These are phyloP conservation scores for Dactylonectria macrodidyma DNA, from an alignment of 2,329 filamentous ascomycete genomes.

Conservation along the genomic window DNA sequence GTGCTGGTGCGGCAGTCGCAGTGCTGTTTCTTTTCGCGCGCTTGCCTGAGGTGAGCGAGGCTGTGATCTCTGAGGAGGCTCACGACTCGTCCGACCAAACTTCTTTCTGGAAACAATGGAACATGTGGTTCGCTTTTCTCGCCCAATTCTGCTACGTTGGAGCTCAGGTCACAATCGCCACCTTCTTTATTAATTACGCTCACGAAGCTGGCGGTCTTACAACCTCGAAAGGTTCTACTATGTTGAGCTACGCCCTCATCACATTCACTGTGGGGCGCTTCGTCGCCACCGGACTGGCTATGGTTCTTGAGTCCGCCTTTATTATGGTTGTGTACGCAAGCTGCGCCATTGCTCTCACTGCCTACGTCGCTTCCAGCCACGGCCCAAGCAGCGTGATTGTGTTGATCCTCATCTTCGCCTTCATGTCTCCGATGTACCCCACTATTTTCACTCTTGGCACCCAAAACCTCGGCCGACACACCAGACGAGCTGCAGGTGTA, in stretches of 20 bases:
- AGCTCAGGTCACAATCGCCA: constrained; percentile 76
- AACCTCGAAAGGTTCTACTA: constrained; percentile 66
- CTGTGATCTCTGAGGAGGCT: constrained; percentile 56
- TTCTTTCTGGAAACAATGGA: constrained; percentile 79
- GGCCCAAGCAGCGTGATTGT: constrained; percentile 69
- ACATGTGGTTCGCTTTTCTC: constrained; percentile 81
- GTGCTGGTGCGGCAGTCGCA: constrained; percentile 77
- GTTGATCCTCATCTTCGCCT: constrained; percentile 81
- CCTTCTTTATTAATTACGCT: constrained; percentile 82
- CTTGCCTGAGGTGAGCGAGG: constrained; percentile 79
- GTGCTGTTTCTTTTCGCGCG: constrained; percentile 75
- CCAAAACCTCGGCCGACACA: constrained; percentile 81
- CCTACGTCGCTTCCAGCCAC: constrained; percentile 60
- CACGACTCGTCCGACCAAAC: constrained; percentile 68
- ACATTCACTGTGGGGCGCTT: constrained; percentile 82
- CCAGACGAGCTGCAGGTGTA: constrained; percentile 82
- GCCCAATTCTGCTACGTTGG: constrained; percentile 87
- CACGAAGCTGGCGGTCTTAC: constrained; percentile 71
- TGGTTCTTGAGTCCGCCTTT: constrained; percentile 74
- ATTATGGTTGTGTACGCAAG: constrained; percentile 76
- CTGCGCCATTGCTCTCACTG: constrained; percentile 73
- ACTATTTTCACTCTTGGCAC: constrained; percentile 85
- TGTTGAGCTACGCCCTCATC: constrained; percentile 83
- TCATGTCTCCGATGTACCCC: constrained; percentile 85
- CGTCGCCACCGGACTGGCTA: constrained; percentile 75